Percentiles rank a stretch among this genome's conserved stretches.
These are phyloP conservation scores for Clavispora asparagi DNA, from an alignment of 805 yeast species.

Conservation along the genomic window DNA sequence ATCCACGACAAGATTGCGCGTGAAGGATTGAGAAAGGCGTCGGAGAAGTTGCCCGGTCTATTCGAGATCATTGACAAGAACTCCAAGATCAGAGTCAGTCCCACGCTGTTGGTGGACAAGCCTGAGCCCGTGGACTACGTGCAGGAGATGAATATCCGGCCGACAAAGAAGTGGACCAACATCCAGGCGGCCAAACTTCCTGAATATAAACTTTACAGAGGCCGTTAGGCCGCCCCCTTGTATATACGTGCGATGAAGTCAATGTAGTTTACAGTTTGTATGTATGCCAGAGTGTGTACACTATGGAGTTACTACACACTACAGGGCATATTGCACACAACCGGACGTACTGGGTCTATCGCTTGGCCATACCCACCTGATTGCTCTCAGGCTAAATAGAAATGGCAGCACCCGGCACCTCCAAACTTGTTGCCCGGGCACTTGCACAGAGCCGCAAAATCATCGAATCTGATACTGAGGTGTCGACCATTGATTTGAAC, in stretches of 20 bases:
- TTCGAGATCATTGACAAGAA: constrained; percentile 74
- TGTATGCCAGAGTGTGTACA: too few relatives aligned
- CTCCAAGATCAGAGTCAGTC: constrained; percentile 67
- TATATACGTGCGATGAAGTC: constrained; percentile 1
- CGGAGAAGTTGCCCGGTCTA: constrained; percentile 86
- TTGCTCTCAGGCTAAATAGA: background rate
- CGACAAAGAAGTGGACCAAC: constrained; percentile 61
- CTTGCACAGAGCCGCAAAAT: constrained; percentile 25
- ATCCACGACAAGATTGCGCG: constrained; percentile 87
- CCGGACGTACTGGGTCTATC: too few relatives aligned
- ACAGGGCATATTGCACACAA: too few relatives aligned
- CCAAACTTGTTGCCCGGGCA: constrained; percentile 14
- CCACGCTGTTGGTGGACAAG: constrained; percentile 47
- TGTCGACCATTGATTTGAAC: constrained; percentile 41
- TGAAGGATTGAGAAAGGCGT: constrained; percentile 86
- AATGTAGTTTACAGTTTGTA: too few relatives aligned
- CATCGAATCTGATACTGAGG: constrained; percentile 38
- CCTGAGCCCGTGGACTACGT: constrained; percentile 48
- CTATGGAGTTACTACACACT: too few relatives aligned
- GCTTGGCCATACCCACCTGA: too few relatives aligned
- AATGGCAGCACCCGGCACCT: background rate
- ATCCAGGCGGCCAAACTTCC: constrained; percentile 45
- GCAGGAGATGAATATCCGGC: constrained; percentile 49
- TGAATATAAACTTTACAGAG: constrained; percentile 54
- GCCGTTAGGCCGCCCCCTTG: constrained; percentile 39